phyloP scores from a whole-genome alignment of 257 asterid genomes.

The Plantago major region DNA sequence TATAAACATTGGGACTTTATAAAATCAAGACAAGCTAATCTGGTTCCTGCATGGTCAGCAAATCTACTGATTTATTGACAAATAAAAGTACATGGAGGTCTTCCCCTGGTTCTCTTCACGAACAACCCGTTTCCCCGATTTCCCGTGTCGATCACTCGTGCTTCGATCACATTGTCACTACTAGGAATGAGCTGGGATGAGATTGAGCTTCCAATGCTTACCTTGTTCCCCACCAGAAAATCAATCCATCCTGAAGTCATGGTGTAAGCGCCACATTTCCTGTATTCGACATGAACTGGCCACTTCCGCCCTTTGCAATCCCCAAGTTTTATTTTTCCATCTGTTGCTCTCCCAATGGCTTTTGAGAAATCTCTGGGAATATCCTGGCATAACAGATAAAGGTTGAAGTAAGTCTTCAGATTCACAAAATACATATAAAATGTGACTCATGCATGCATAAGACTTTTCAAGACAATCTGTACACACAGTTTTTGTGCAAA shows the following conservation, averaged over 20 bases:
- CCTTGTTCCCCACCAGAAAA: constrained; percentile 2
- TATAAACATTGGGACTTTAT: too few relatives aligned
- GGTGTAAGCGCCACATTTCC: not conserved
- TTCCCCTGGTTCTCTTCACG: not conserved
- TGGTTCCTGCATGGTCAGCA: too few relatives aligned
- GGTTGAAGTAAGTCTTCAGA: too few relatives aligned
- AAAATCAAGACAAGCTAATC: too few relatives aligned
- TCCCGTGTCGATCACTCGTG: constrained; percentile 1
- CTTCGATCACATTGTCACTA: not conserved
- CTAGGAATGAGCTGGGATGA: constrained; percentile 8
- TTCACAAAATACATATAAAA: not conserved
- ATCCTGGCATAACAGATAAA: not conserved
- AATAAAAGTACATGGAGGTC: not conserved
- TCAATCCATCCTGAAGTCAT: constrained; percentile 15
- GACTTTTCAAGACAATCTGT: too few relatives aligned
- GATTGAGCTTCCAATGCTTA: constrained; percentile 12
- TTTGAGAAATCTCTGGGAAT: constrained; percentile 4
- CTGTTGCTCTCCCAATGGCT: not conserved
- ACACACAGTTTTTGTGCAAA: too few relatives aligned
- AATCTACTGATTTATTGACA: too few relatives aligned
- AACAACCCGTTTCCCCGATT: not conserved
- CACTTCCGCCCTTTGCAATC: constrained; percentile 8
- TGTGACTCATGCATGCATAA: too few relatives aligned
- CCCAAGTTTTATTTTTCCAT: not conserved
- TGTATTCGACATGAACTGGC: constrained; percentile 6